These are phyloP conservation scores for Acer negundo DNA, from an alignment of 345 rosid genomes.

Conservation along the genomic window DNA sequence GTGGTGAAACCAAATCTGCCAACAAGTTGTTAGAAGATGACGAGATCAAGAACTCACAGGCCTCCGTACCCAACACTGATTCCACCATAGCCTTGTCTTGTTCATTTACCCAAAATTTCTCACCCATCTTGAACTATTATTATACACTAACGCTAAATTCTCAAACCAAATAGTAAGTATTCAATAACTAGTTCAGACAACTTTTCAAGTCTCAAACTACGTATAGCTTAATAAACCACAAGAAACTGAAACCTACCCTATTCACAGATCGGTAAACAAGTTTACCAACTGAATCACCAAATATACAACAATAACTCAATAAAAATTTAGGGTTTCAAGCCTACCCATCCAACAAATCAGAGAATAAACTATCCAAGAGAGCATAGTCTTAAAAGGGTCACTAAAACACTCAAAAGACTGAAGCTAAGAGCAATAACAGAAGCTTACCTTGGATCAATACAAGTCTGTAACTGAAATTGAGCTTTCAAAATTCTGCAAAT, in stretches of 20 bases:
- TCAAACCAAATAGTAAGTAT: not conserved
- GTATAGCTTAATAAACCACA: not conserved
- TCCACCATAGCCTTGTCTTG: slow-evolving; percentile 73
- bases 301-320: slow-evolving; percentile 1
- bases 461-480: not conserved
- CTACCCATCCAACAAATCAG: slow-evolving; percentile 3
- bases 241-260: not conserved
- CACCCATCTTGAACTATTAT: slow-evolving; percentile 47
- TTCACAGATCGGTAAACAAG: slow-evolving; percentile 14
- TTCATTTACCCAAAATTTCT: slow-evolving; percentile 62
- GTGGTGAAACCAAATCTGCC: slow-evolving; percentile 46
- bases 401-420: not conserved
- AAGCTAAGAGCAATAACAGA: not conserved
- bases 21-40: slow-evolving; percentile 45
- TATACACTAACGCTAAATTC: slow-evolving; percentile 17
- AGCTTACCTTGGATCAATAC: slow-evolving; percentile 20
- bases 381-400: not conserved
- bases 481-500: slow-evolving; percentile 13
- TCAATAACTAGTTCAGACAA: not conserved
- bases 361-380: not conserved
- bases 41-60: slow-evolving; percentile 65
- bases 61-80: slow-evolving; percentile 75
- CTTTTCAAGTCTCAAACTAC: slow-evolving; percentile 11
- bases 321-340: slow-evolving; percentile 1
- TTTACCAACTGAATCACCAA: slow-evolving; percentile 3